Conservation (phyloP, 2,329 filamentous ascomycete species). For the Curvularia lunata region DNA sequence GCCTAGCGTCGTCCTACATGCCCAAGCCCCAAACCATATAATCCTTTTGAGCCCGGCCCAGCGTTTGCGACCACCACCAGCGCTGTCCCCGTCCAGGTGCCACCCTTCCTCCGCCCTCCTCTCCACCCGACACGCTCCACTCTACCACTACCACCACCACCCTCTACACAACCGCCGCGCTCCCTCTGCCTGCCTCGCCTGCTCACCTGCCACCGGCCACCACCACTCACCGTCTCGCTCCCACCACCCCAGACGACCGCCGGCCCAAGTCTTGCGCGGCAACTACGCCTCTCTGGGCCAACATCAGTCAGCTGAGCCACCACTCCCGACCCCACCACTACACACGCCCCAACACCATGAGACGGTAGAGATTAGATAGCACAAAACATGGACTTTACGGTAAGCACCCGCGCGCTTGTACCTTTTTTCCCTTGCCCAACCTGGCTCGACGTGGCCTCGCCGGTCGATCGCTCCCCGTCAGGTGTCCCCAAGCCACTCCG, state of each 20-base stretch:
- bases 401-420: conserved; percentile 38
- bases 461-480: conserved; percentile 5
- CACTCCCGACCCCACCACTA: conserved; percentile 31
- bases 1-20: conserved; percentile 18
- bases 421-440: conserved; percentile 5
- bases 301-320: conserved; percentile 45
- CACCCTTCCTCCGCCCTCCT: conserved; percentile 10
- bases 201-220: conserved; percentile 13
- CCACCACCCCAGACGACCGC: conserved; percentile 27
- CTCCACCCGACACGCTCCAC: conserved; percentile 1
- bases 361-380: conserved; percentile 35
- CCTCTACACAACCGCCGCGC: conserved; percentile 28
- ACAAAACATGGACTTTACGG: conserved; percentile 51
- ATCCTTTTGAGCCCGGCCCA: conserved; percentile 25
- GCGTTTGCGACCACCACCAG: conserved; percentile 24
- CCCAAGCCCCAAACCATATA: conserved; percentile 25
- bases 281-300: conserved; percentile 32
- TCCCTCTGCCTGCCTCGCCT: conserved; percentile 17
- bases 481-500: conserved; percentile 16
- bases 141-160: conserved; percentile 10
- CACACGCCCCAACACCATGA: conserved; percentile 37
- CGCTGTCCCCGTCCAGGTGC: conserved; percentile 13
- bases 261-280: conserved; percentile 22
- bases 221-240: conserved; percentile 36
- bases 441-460: background rate